A percentile compares a stretch with the other conserved stretches of the same genome.
These are phyloP conservation scores for Exserohilum rostratum DNA, from an alignment of 2,329 filamentous ascomycete species.

Conservation along the genomic window DNA sequence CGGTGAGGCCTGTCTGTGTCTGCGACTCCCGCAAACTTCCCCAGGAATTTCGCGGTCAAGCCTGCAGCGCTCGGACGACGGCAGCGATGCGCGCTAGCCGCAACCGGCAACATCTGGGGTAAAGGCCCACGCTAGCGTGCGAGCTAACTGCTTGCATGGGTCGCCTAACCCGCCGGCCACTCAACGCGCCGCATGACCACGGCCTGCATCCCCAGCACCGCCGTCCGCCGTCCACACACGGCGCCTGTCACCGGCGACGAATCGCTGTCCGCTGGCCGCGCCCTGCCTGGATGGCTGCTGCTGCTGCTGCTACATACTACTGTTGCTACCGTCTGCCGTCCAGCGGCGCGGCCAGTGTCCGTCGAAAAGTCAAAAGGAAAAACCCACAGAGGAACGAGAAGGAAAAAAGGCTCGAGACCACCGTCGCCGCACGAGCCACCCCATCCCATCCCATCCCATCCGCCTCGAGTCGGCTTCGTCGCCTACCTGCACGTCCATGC, in stretches of 20 bases:
- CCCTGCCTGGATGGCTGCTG: conserved; percentile 15
- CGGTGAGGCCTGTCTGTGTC: conserved; percentile 4
- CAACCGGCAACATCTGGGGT: conserved; percentile 16
- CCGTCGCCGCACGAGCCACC: no score
- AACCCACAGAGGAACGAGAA: no score
- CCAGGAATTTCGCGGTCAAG: conserved; percentile 14
- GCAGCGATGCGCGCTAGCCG: conserved; percentile 20
- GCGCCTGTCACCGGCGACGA: not conserved
- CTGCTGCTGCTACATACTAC: no score
- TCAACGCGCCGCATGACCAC: conserved; percentile 21
- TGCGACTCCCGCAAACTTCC: conserved; percentile 10
- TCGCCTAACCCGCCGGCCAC: conserved; percentile 16
- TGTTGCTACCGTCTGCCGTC: no score
- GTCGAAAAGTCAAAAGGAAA: no score
- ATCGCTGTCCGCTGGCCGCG: not conserved
- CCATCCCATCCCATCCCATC: no score
- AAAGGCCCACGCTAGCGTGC: conserved; percentile 10
- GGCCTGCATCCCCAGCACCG: no score
- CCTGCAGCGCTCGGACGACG: conserved; percentile 18
- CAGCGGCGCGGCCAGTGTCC: no score
- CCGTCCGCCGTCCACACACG: no score
- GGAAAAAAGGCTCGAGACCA: no score
- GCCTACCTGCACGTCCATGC: no score
- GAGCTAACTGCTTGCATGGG: conserved; percentile 21
- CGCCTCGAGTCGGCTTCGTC: no score